Evolutionary conservation across 805 yeast species (phyloP).

Genomic region (Metschnikowia proteae): DNA sequence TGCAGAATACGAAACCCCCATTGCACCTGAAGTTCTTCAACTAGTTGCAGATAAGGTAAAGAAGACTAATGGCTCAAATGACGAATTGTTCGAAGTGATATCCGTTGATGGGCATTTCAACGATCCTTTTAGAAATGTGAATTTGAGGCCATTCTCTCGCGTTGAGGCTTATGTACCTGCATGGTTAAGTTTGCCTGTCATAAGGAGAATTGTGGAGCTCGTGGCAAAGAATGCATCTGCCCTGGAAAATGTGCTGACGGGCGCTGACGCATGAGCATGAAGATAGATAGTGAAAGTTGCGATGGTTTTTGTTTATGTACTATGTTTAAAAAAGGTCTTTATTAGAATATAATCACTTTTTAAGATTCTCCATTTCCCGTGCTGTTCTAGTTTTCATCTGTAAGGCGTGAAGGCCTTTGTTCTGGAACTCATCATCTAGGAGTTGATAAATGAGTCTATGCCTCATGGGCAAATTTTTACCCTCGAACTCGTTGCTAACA

Average conservation of each 20-base stretch:
- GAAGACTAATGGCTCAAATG: slow-evolving; percentile 48
- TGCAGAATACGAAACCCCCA: slow-evolving; percentile 93
- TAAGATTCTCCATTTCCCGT: slow-evolving; percentile 36
- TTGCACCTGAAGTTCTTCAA: slow-evolving; percentile 73
- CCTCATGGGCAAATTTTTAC: slow-evolving; percentile 64
- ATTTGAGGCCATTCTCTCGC: slow-evolving; percentile 71
- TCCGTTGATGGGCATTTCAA: slow-evolving; percentile 72
- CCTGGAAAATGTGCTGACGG: slow-evolving; percentile 41
- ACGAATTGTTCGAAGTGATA: slow-evolving; percentile 67
- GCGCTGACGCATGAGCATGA: slow-evolving; percentile 1
- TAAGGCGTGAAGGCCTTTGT: slow-evolving; percentile 79
- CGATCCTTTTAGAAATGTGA: slow-evolving; percentile 77
- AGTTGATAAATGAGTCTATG: slow-evolving; percentile 72
- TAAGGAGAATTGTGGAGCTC: slow-evolving; percentile 84
- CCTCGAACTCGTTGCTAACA: slow-evolving; percentile 65
- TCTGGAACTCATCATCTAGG: slow-evolving; percentile 67
- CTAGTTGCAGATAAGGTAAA: slow-evolving; percentile 79
- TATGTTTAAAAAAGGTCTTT: background rate
- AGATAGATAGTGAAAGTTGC: background rate
- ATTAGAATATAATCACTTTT: background rate
- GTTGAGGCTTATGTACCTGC: slow-evolving; percentile 93
- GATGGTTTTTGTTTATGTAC: background rate
- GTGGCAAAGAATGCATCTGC: slow-evolving; percentile 79
- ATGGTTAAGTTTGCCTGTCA: slow-evolving; percentile 83
- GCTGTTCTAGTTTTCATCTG: slow-evolving; percentile 81